Percentiles rank a stretch among this genome's conserved stretches.
Conservation (phyloP, 2,329 filamentous ascomycete species). For the Fusarium guadeloupense region DNA sequence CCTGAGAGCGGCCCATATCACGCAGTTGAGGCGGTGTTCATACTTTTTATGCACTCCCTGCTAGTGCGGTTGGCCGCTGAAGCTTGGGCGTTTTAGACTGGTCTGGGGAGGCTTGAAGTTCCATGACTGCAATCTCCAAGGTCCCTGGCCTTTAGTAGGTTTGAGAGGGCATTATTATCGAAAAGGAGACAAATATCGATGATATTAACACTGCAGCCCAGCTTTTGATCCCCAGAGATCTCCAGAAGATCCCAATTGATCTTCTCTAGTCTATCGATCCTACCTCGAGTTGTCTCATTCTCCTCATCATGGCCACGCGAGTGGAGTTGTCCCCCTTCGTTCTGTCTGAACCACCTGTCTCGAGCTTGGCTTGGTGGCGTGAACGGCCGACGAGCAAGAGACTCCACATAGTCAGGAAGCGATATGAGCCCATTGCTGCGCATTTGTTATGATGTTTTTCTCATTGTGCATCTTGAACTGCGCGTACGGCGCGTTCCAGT, state of each 20-base stretch:
- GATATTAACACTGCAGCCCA: constrained; percentile 10
- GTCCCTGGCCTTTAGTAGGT: constrained; percentile 30
- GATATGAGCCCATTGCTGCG: constrained; percentile 30
- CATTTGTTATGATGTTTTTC: constrained; percentile 25
- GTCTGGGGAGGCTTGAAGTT: constrained; percentile 16
- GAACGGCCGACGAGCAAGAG: constrained; percentile 14
- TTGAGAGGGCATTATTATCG: constrained; percentile 8
- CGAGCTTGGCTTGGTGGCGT: constrained; percentile 33
- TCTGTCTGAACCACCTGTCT: constrained; percentile 19
- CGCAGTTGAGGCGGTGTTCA: not conserved
- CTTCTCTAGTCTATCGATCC: not conserved
- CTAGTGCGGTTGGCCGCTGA: constrained; percentile 21
- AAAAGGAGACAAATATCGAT: constrained; percentile 26
- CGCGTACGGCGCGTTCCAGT: constrained; percentile 29
- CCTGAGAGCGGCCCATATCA: no score
- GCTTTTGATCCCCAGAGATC: constrained; percentile 22
- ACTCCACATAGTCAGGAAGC: constrained; percentile 26
- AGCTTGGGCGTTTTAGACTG: constrained; percentile 27
- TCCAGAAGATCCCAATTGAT: constrained; percentile 30
- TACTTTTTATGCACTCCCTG: not conserved
- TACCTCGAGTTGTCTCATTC: constrained; percentile 6
- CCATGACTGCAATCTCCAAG: constrained; percentile 30
- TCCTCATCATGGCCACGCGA: constrained; percentile 2
- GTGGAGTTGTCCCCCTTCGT: constrained; percentile 11
- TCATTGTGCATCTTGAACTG: constrained; percentile 23